A percentile compares a stretch with the other conserved stretches of the same genome.
phyloP scores from a whole-genome alignment of 2,329 filamentous ascomycete genomes.

The Ophiostoma perfectum region DNA sequence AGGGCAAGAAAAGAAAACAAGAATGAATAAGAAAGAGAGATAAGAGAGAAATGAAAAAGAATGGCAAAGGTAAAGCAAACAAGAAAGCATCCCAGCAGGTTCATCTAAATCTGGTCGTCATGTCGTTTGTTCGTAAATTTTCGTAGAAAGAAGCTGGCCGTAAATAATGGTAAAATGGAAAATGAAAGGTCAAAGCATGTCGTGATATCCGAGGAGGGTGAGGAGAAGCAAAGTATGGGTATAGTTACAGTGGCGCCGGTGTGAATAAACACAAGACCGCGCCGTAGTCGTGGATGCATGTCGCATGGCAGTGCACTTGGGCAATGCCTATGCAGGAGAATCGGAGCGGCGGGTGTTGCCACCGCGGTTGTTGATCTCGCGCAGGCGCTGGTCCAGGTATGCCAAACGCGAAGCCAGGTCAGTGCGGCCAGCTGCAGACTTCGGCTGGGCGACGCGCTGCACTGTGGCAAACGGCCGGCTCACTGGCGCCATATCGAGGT shows the following conservation, averaged over 20 bases:
- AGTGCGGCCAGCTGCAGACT: slow-evolving; percentile 36
- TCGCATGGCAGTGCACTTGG: neutral
- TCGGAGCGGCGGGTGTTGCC: slow-evolving; percentile 40
- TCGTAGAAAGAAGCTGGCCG: slow-evolving; percentile 24
- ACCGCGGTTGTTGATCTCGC: slow-evolving; percentile 47
- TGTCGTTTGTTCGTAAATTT: slow-evolving; percentile 26
- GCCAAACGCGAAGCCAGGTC: slow-evolving; percentile 49
- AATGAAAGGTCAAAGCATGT: neutral
- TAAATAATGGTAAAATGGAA: slow-evolving; percentile 6
- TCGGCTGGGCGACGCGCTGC: slow-evolving; percentile 36
- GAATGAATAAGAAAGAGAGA: neutral
- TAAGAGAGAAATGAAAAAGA: neutral
- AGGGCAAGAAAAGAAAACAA: neutral
- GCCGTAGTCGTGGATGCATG: neutral
- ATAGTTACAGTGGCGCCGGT: neutral
- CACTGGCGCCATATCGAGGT: slow-evolving; percentile 42
- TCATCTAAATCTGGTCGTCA: slow-evolving; percentile 23
- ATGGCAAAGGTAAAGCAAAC: slow-evolving; percentile 20
- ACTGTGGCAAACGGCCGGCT: slow-evolving; percentile 52
- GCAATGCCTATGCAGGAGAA: slow-evolving; percentile 42
- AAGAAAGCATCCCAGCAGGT: slow-evolving; percentile 24
- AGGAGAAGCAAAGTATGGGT: slow-evolving; percentile 13
- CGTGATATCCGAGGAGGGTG: neutral
- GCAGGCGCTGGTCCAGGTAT: slow-evolving; percentile 54
- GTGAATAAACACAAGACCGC: neutral